Conservation (phyloP, 2,329 filamentous ascomycete genomes). For the Aureobasidium sp. region DNA sequence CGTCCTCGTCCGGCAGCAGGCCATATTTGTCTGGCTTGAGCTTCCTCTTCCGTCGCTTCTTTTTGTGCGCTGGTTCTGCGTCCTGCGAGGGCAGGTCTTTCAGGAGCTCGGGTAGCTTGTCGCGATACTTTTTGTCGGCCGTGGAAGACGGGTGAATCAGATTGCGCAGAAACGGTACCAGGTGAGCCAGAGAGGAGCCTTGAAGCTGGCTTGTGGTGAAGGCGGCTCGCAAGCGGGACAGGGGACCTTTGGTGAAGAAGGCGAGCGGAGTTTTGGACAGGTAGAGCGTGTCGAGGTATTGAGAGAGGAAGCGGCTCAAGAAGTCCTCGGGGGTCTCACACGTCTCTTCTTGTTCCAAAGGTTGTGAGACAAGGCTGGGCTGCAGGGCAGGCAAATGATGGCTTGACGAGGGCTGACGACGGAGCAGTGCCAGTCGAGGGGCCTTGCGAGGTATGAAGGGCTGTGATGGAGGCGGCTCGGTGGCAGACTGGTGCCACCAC, state of each 20-base stretch:
- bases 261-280: slow-evolving; percentile 62
- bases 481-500: slow-evolving; percentile 2
- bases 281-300: slow-evolving; percentile 42
- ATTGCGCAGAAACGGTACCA: slow-evolving; percentile 59
- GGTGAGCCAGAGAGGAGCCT: slow-evolving; percentile 37
- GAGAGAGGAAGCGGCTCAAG: slow-evolving; percentile 45
- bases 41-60: slow-evolving; percentile 52
- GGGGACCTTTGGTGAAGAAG: slow-evolving; percentile 76
- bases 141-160: slow-evolving; percentile 38
- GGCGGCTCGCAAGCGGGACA: slow-evolving; percentile 65
- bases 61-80: slow-evolving; percentile 26
- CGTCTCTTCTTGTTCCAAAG: not conserved
- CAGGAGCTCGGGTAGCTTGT: slow-evolving; percentile 59
- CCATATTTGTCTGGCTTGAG: slow-evolving; percentile 61
- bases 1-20: slow-evolving; percentile 60
- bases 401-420: not conserved
- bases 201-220: slow-evolving; percentile 46
- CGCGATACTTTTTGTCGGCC: slow-evolving; percentile 75
- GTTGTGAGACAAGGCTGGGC: not conserved
- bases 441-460: slow-evolving; percentile 13
- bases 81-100: slow-evolving; percentile 45
- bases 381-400: not conserved
- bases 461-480: not conserved
- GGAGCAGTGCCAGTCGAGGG: slow-evolving; percentile 15
- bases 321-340: slow-evolving; percentile 28